Evolutionary conservation across 306 rosid genomes (phyloP).

Genomic region (Ammopiptanthus mongolicus): DNA sequence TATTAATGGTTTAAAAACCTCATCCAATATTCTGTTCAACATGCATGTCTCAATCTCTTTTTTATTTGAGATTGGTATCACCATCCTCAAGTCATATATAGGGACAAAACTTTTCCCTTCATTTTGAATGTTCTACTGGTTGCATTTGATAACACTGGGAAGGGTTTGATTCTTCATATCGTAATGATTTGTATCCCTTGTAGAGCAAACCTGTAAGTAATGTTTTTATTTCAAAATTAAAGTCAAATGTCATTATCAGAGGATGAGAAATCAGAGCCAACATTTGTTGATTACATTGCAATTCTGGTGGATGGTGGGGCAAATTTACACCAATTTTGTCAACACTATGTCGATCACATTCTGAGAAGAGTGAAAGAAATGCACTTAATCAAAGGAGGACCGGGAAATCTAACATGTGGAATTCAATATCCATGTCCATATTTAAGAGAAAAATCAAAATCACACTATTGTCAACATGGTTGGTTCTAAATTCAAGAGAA

Average conservation of each 20-base stretch:
- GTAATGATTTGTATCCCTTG: not conserved
- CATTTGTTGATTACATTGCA: constrained; percentile 6
- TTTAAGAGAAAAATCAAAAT: not conserved
- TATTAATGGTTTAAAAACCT: too few species aligned
- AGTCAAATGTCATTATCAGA: not conserved
- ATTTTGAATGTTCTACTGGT: not conserved
- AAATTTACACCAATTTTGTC: constrained; percentile 21
- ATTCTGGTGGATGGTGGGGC: constrained; percentile 30
- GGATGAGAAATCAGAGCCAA: constrained; percentile 7
- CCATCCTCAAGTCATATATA: not conserved
- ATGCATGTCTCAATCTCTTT: too few species aligned
- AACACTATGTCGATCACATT: constrained; percentile 16
- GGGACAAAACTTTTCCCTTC: not conserved
- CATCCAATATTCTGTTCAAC: not conserved
- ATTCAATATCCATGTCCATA: constrained; percentile 14
- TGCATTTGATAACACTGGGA: not conserved
- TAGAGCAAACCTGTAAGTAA: not conserved
- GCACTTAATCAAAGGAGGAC: not conserved
- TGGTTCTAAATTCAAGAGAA: not conserved
- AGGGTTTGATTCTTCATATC: too few species aligned
- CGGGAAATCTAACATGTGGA: not conserved
- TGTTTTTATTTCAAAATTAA: not conserved
- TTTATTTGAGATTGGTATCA: not conserved
- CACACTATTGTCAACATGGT: not conserved
- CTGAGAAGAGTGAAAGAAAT: not conserved